Conservation (phyloP, 2,329 filamentous ascomycete species). For the Arthrobotrys sinensis region DNA sequence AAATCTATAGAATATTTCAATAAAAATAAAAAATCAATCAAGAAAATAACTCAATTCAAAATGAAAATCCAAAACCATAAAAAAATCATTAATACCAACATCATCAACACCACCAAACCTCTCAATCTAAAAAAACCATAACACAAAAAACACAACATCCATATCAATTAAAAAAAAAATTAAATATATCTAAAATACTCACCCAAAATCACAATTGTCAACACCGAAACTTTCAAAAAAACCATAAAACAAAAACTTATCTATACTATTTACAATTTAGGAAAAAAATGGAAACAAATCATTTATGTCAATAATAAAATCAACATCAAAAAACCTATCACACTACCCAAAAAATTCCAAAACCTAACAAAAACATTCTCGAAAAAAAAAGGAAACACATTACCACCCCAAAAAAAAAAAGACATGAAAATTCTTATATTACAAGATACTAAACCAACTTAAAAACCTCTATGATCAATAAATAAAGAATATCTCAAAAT, state of each 20-base stretch:
- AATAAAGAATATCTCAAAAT: too few relatives aligned
- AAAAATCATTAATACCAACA: background rate
- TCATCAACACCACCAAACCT: background rate
- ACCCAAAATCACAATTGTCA: conserved; percentile 6
- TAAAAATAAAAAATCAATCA: conserved; percentile 2
- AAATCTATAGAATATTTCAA: conserved; percentile 9
- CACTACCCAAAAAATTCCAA: background rate
- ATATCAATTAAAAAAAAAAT: conserved; percentile 7
- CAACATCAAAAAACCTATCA: background rate
- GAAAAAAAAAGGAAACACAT: background rate
- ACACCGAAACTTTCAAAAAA: background rate
- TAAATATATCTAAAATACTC: conserved; percentile 12
- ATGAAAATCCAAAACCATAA: background rate
- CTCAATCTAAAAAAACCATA: background rate
- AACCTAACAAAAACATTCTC: background rate
- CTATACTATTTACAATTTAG: background rate
- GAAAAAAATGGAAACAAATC: background rate
- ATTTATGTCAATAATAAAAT: conserved; percentile 17
- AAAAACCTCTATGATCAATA: too few relatives aligned
- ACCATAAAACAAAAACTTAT: background rate
- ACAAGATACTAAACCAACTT: too few relatives aligned
- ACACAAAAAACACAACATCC: background rate
- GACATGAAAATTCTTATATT: too few relatives aligned
- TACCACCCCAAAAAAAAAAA: too few relatives aligned
- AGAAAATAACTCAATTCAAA: conserved; percentile 18